phyloP scores from a whole-genome alignment of 1,284 basidiomycete genomes.

The Inonotus hispidus region DNA sequence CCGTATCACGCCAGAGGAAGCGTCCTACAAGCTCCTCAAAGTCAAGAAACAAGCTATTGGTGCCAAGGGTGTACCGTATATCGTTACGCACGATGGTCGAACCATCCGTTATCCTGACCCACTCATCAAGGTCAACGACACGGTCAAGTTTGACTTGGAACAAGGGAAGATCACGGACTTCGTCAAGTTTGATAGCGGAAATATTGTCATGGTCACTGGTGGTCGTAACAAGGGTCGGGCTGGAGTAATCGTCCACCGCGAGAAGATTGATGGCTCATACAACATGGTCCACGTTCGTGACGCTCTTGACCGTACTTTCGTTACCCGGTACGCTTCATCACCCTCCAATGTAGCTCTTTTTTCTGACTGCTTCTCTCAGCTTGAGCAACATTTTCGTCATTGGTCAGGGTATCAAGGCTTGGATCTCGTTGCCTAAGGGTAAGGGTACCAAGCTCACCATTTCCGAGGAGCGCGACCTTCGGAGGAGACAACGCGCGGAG shows the following conservation, averaged over 20 bases:
- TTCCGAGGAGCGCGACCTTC: conserved; percentile 78
- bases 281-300: conserved; percentile 98
- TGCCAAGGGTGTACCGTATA: conserved; percentile 90
- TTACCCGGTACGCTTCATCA: conserved; percentile 73
- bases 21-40: conserved; percentile 97
- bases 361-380: conserved; percentile 38
- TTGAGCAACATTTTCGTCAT: conserved; percentile 98
- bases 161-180: conserved; percentile 93
- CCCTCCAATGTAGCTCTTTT: neutral
- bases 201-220: conserved; percentile 97
- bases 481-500: conserved; percentile 63
- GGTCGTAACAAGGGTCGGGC: conserved; percentile 99
- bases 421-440: conserved; percentile 97
- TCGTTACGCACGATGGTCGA: conserved; percentile 98
- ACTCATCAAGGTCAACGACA: conserved; percentile 94
- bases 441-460: conserved; percentile 96
- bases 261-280: conserved; percentile 97
- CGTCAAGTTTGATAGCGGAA: conserved; percentile 96
- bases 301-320: conserved; percentile 90
- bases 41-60: conserved; percentile 92
- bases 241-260: conserved; percentile 92
- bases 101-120: conserved; percentile 99
- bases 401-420: conserved; percentile 92
- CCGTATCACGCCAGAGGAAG: conserved; percentile 98
- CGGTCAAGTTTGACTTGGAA: conserved; percentile 95